Conservation (phyloP, 768 basidiomycete species). For the Rhodotorula paludigena region DNA sequence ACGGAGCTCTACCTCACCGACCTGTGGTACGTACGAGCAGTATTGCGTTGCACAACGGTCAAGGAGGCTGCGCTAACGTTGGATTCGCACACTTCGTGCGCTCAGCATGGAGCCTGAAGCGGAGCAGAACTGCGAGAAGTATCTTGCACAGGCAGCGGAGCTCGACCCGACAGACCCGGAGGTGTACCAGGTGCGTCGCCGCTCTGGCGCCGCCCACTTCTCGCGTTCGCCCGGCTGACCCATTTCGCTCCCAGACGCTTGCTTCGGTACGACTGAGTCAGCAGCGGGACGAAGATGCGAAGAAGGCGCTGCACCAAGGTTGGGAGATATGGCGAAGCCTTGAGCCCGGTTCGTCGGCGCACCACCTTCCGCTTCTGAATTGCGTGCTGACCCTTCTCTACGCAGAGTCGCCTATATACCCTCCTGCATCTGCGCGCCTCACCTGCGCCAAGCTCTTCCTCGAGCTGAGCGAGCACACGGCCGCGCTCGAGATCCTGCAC, state of each 20-base stretch:
- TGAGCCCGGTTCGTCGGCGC: constrained; percentile 16
- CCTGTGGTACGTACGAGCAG: constrained; percentile 41
- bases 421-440: constrained; percentile 25
- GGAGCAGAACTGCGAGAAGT: constrained; percentile 41
- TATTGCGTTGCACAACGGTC: too few species aligned
- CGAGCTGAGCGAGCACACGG: constrained; percentile 24
- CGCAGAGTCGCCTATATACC: constrained; percentile 30
- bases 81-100: not conserved
- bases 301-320: constrained; percentile 19
- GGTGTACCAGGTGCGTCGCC: constrained; percentile 35
- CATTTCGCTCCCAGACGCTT: constrained; percentile 18
- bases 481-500: constrained; percentile 41
- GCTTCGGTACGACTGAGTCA: constrained; percentile 39
- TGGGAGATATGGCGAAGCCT: constrained; percentile 36
- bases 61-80: not conserved
- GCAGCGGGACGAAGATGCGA: constrained; percentile 28
- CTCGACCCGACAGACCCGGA: constrained; percentile 43
- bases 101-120: constrained; percentile 41
- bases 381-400: not conserved
- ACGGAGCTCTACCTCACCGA: constrained; percentile 45
- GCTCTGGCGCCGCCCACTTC: not conserved
- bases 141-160: constrained; percentile 36
- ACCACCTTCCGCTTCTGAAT: too few species aligned
- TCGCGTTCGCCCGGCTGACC: not conserved
- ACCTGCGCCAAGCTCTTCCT: constrained; percentile 38